Evolutionary conservation across 768 basidiomycete species (phyloP), one percentile per base, ranked within the genome.

Genomic region (Lactarius trivialis): DNA sequence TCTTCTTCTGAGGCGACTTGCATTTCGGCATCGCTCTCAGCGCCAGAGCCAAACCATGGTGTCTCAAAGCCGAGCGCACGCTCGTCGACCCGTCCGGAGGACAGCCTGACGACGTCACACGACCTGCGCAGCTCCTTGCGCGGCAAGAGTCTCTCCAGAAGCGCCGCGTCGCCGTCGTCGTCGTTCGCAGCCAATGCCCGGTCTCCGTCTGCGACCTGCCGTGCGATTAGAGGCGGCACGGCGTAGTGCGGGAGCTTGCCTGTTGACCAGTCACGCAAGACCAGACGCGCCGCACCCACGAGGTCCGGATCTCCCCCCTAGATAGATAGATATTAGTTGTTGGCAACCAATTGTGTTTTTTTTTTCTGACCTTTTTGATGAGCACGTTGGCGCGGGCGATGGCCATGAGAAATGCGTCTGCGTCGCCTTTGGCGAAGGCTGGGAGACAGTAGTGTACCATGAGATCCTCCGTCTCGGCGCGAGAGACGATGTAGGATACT

Each of bases 391-490:
- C 79, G 50, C 93, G 85, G 5, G 93, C 90, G 43, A 95, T 74
- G 51, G 84, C 84, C 28, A 85, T 78, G 39, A 97, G 78, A 79
- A 96, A 94, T 0, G 86, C 85, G 26, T 78, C 77, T 6, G 80
- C 71, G 68, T 94, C 85, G 2, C 87, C 85, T 50, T 77, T 77
- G 9, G 81, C 67, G 72, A 95, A 94, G 8, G 87, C 90, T 3
- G 94, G 90, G 15, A 93, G 77, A 67, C 81, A 85, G 76, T 95
- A 96, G 54, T 85, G 76, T n/a, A 96, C 74, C 89, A 95, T 94
- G 45, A 97, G 78, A 72, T 96, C 94, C 70, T 94, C 87, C 34
- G 81, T 74, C 67, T 82, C 82, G 2, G 89, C 83, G 30, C 84
- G 82, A 39, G 81, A 72, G 26, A 94, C 78, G 62, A 97, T 82